Conservation (phyloP, 2,329 filamentous ascomycete genomes). For the Biscogniauxia sp. region DNA sequence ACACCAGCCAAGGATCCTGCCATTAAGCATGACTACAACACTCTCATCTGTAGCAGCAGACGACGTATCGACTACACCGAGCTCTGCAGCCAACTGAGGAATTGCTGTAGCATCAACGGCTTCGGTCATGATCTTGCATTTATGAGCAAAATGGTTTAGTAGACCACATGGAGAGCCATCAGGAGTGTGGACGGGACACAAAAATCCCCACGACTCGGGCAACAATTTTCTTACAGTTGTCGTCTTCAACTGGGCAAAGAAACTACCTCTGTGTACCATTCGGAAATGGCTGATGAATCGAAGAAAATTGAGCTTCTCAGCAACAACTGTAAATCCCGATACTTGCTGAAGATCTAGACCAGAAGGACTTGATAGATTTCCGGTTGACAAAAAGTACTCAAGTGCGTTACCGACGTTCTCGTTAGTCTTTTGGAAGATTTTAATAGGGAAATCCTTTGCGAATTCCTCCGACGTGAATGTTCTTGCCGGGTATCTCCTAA, state of each 20-base stretch:
- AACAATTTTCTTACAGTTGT: slow-evolving; percentile 94
- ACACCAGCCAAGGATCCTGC: slow-evolving; percentile 86
- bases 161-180: slow-evolving; percentile 94
- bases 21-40: slow-evolving; percentile 87
- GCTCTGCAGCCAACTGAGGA: slow-evolving; percentile 69
- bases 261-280: slow-evolving; percentile 98
- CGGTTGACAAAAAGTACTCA: slow-evolving; percentile 95
- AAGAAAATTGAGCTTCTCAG: slow-evolving; percentile 98
- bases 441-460: slow-evolving; percentile 71
- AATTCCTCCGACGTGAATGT: slow-evolving; percentile 79
- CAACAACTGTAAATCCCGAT: slow-evolving; percentile 93
- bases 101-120: slow-evolving; percentile 72
- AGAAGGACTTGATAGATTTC: slow-evolving; percentile 86
- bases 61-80: slow-evolving; percentile 74
- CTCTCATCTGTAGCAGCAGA: slow-evolving; percentile 79
- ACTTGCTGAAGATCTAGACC: slow-evolving; percentile 93
- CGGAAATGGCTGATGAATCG: slow-evolving; percentile 99
- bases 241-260: slow-evolving; percentile 96
- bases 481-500: slow-evolving; percentile 56
- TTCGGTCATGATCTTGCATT: slow-evolving; percentile 83
- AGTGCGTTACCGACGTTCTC: slow-evolving; percentile 84
- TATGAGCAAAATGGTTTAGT: slow-evolving; percentile 92
- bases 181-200: slow-evolving; percentile 96
- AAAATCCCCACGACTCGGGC: slow-evolving; percentile 96
- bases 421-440: slow-evolving; percentile 77